Conservation (phyloP, 768 basidiomycete genomes). For the Rossbeevera mucosa region DNA sequence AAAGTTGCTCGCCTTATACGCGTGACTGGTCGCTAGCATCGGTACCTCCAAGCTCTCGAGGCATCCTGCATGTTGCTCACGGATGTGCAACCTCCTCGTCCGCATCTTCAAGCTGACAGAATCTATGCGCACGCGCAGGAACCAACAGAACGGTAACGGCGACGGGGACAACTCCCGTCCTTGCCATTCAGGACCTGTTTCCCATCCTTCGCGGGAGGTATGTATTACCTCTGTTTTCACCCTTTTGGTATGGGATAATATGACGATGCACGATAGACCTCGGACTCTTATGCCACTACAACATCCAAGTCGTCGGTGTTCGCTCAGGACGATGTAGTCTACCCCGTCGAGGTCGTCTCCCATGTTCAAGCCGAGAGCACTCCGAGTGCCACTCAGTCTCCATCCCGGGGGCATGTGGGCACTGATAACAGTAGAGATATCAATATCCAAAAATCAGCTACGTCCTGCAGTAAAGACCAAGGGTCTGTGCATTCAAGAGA, state of each 20-base stretch:
- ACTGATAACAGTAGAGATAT: neutral
- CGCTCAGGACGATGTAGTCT: neutral
- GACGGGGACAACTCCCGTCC: constrained; percentile 2
- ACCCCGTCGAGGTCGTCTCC: neutral
- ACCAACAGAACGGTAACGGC: neutral
- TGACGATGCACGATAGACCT: neutral
- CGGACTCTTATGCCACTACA: neutral
- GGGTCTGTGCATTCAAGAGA: neutral
- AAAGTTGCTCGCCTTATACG: constrained; percentile 6
- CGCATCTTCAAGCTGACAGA: constrained; percentile 8
- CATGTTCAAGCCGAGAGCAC: neutral
- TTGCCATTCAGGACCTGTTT: neutral
- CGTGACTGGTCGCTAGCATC: neutral
- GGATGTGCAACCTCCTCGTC: constrained; percentile 12
- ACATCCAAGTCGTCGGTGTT: neutral
- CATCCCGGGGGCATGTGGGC: neutral
- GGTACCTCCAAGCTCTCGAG: neutral
- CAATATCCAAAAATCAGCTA: neutral
- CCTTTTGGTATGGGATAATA: neutral
- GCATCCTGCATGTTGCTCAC: constrained; percentile 5
- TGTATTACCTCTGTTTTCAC: neutral
- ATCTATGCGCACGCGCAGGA: constrained; percentile 8
- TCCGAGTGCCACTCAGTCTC: neutral
- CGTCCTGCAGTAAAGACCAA: neutral
- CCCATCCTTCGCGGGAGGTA: constrained; percentile 10